These are phyloP conservation scores for Terfezia claveryi DNA, from an alignment of 495 filamentous ascomycete species.

Conservation along the genomic window DNA sequence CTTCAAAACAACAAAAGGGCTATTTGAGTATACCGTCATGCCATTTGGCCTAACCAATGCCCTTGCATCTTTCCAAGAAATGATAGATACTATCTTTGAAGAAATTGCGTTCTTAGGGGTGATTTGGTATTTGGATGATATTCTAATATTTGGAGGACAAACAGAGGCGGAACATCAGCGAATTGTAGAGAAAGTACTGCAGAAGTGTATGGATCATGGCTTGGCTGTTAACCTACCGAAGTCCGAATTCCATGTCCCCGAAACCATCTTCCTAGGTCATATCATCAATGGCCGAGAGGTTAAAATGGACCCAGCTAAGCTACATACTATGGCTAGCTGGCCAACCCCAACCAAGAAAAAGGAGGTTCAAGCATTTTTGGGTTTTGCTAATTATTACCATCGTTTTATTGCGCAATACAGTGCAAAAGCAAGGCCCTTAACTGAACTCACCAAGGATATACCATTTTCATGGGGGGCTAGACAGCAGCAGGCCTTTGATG, in stretches of 20 bases:
- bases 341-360: constrained; percentile 1
- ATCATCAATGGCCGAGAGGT: not conserved
- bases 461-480: not conserved
- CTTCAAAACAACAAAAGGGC: constrained; percentile 16
- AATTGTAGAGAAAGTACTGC: constrained; percentile 8
- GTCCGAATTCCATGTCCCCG: not conserved
- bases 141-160: constrained; percentile 18
- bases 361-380: constrained; percentile 11
- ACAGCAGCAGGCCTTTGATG: not conserved
- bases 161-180: constrained; percentile 4
- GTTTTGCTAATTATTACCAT: constrained; percentile 10
- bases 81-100: constrained; percentile 16
- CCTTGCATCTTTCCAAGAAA: constrained; percentile 15
- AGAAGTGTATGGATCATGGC: not conserved
- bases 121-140: constrained; percentile 20
- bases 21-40: constrained; percentile 19
- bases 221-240: constrained; percentile 2
- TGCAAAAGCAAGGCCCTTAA: constrained; percentile 1
- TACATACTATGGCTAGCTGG: constrained; percentile 3
- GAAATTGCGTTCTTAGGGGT: constrained; percentile 11
- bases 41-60: constrained; percentile 18
- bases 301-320: constrained; percentile 3
- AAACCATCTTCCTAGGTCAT: constrained; percentile 6
- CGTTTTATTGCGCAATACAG: not conserved
- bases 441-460: not conserved